Evolutionary conservation across 305 asterid species (phyloP).

Genomic region (Ajuga reptans): DNA sequence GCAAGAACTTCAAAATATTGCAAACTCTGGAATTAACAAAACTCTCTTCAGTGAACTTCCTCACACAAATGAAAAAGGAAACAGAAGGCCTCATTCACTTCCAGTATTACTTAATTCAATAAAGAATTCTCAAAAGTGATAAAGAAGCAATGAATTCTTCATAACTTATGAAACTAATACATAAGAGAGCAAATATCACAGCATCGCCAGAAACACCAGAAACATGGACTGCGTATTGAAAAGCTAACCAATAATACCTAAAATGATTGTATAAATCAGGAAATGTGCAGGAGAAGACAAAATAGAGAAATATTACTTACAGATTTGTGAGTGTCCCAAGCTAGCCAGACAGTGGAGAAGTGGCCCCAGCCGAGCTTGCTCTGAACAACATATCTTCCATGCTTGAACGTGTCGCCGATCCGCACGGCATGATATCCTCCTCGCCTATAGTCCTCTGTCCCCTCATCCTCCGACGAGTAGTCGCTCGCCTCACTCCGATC

Average conservation of each 20-base stretch:
- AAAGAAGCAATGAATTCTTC: background rate
- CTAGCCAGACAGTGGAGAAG: constrained; percentile 93
- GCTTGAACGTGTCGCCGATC: constrained; percentile 80
- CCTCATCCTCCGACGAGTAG: constrained; percentile 84
- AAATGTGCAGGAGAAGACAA: background rate
- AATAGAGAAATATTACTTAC: constrained; percentile 42
- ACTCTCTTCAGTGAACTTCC: background rate
- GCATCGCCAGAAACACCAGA: background rate
- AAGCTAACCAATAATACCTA: background rate
- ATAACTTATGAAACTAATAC: background rate
- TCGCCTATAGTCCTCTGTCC: constrained; percentile 83
- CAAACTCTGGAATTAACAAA: background rate
- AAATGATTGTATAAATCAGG: background rate
- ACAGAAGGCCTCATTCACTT: no score
- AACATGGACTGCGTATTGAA: background rate
- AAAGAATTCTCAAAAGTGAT: background rate
- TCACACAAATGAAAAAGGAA: background rate
- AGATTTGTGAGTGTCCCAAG: constrained; percentile 84
- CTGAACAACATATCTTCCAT: constrained; percentile 83
- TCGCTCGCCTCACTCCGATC: constrained; percentile 66
- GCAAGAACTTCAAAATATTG: background rate
- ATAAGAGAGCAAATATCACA: background rate
- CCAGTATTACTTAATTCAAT: background rate
- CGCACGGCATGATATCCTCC: constrained; percentile 96
- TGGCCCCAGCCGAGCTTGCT: constrained; percentile 98